phyloP scores from a whole-genome alignment of 2,329 filamentous ascomycete species.

The Xylaria sp. region DNA sequence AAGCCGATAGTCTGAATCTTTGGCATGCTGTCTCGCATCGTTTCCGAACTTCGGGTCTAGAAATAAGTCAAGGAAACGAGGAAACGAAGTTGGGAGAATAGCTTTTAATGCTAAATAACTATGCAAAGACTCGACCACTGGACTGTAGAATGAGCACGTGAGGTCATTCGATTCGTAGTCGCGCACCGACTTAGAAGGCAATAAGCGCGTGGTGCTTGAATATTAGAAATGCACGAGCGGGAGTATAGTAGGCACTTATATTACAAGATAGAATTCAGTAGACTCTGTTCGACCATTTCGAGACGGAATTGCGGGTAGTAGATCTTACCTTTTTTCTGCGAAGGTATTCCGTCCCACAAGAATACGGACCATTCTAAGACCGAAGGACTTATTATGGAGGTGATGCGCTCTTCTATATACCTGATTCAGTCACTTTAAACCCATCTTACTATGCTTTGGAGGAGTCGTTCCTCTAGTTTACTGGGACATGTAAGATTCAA shows the following conservation, averaged over 20 bases:
- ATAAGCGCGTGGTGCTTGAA: neutral
- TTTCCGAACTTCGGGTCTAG: neutral
- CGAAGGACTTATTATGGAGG: constrained; percentile 5
- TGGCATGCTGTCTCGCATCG: constrained; percentile 26
- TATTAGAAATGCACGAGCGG: neutral
- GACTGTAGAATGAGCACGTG: neutral
- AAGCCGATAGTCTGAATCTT: neutral
- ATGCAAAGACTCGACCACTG: neutral
- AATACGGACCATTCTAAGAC: constrained; percentile 12
- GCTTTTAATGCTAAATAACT: neutral
- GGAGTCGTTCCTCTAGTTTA: neutral
- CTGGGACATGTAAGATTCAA: neutral
- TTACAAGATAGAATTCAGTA: constrained; percentile 4
- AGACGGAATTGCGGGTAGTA: constrained; percentile 27
- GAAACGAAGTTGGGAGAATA: neutral
- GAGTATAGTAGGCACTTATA: constrained; percentile 13
- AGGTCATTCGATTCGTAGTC: neutral
- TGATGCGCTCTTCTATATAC: constrained; percentile 27
- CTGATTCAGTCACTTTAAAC: constrained; percentile 13
- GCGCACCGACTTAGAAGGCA: neutral
- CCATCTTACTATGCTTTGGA: neutral
- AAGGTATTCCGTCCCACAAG: constrained; percentile 4
- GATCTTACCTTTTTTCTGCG: neutral
- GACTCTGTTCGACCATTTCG: constrained; percentile 2
- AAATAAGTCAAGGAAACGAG: neutral